Evolutionary conservation across 148 eudicot species (phyloP).

Genomic region (Fallopia convolvulus): DNA sequence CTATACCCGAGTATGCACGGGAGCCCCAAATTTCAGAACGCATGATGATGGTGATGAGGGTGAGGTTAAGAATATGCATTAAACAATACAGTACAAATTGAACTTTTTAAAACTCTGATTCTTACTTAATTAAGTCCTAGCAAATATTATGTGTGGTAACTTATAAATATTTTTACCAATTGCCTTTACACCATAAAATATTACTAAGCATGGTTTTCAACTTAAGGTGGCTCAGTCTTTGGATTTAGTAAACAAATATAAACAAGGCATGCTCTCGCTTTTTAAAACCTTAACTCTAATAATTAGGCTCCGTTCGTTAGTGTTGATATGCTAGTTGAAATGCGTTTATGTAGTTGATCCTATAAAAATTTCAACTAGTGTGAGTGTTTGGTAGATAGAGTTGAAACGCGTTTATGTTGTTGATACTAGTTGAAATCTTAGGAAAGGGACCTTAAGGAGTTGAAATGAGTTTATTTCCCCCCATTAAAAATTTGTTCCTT

Average conservation of each 20-base stretch:
- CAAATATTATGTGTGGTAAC: neutral
- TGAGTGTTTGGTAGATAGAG: too few relatives aligned
- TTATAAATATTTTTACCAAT: neutral
- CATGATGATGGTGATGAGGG: neutral
- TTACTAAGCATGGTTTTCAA: slow-evolving; percentile 1
- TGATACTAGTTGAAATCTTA: too few relatives aligned
- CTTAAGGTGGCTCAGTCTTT: slow-evolving; percentile 1
- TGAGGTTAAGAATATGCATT: neutral
- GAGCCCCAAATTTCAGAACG: neutral
- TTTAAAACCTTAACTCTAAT: neutral
- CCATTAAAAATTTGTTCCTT: too few relatives aligned
- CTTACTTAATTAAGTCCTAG: neutral
- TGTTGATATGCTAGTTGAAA: too few relatives aligned
- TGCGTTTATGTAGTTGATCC: too few relatives aligned
- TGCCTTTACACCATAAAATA: neutral
- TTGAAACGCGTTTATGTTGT: too few relatives aligned
- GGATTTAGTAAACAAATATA: slow-evolving; percentile 6
- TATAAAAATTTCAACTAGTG: too few relatives aligned
- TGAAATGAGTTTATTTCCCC: too few relatives aligned
- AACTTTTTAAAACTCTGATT: neutral
- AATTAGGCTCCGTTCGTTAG: too few relatives aligned
- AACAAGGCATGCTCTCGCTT: neutral
- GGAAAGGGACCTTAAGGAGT: too few relatives aligned
- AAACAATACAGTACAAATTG: neutral
- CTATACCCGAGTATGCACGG: neutral